Percentiles rank a stretch among this genome's conserved stretches.
Conservation (phyloP, 2,329 filamentous ascomycete species). For the Chaetomium sp. region DNA sequence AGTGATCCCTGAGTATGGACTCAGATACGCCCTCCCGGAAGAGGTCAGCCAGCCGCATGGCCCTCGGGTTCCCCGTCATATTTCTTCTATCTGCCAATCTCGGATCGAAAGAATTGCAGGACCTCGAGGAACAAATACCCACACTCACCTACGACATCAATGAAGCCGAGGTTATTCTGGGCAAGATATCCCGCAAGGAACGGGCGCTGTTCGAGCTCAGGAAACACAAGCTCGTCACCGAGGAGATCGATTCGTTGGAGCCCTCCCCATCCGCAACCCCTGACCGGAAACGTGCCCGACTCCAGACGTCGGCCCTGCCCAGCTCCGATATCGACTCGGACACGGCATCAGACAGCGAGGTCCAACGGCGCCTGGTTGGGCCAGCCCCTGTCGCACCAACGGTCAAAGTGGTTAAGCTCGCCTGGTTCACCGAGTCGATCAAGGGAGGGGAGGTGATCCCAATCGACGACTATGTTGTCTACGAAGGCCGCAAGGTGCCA, state of each 20-base stretch:
- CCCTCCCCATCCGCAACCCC: conserved; percentile 29
- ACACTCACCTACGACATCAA: conserved; percentile 69
- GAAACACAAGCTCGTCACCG: conserved; percentile 61
- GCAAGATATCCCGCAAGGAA: conserved; percentile 68
- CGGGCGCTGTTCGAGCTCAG: conserved; percentile 79
- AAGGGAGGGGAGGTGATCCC: conserved; percentile 49
- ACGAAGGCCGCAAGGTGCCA: conserved; percentile 49
- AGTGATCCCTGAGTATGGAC: neutral
- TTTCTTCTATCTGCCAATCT: conserved; percentile 76
- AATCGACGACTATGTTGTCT: conserved; percentile 55
- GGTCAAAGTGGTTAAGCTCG: conserved; percentile 57
- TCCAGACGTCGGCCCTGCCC: conserved; percentile 19
- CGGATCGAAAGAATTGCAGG: conserved; percentile 60
- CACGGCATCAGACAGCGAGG: conserved; percentile 36
- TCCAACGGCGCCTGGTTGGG: conserved; percentile 24
- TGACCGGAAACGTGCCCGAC: conserved; percentile 39
- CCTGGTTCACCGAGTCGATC: conserved; percentile 61
- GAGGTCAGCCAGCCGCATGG: conserved; percentile 32
- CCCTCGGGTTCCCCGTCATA: conserved; percentile 60
- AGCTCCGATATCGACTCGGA: conserved; percentile 35
- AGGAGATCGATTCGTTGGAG: conserved; percentile 45
- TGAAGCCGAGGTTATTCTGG: conserved; percentile 74
- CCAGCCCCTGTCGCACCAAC: conserved; percentile 21
- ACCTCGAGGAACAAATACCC: conserved; percentile 65
- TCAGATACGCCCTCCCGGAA: neutral